Percentiles rank a stretch among this genome's conserved stretches.
Conservation (phyloP, 163 green algal genomes). For the Volvox carteri region DNA sequence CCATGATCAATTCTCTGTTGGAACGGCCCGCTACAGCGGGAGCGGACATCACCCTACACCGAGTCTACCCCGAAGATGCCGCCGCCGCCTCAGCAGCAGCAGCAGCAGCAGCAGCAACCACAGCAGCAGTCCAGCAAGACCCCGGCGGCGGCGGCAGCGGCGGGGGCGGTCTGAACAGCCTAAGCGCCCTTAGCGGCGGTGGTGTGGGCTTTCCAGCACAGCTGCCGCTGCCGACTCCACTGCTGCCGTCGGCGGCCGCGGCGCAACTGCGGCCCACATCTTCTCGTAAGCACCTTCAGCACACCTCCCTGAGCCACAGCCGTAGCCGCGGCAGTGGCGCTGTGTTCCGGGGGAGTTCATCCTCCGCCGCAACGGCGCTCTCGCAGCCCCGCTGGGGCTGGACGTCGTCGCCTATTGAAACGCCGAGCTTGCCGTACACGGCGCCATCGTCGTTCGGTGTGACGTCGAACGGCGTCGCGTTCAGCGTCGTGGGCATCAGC, state of each 20-base stretch:
- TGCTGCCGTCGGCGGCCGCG: background rate
- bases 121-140: background rate
- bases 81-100: background rate
- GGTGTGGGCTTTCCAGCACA: no score
- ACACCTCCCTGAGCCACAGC: constrained; percentile 8
- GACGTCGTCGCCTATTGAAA: background rate
- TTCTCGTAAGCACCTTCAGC: background rate
- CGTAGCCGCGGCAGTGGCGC: background rate
- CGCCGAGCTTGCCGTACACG: background rate
- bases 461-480: background rate
- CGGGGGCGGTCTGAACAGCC: no score
- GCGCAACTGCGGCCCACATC: constrained; percentile 13
- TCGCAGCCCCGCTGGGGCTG: constrained; percentile 13
- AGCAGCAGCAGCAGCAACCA: background rate
- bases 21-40: constrained; percentile 7
- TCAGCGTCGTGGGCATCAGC: constrained; percentile 27
- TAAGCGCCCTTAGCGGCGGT: no score
- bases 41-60: background rate
- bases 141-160: background rate
- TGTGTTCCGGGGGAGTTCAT: background rate
- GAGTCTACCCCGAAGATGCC: background rate
- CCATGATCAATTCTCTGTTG: constrained; percentile 34
- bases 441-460: background rate
- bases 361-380: background rate
- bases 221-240: background rate